phyloP scores from a whole-genome alignment of 2,329 filamentous ascomycete genomes.

The Chaetomiaceae sp. region DNA sequence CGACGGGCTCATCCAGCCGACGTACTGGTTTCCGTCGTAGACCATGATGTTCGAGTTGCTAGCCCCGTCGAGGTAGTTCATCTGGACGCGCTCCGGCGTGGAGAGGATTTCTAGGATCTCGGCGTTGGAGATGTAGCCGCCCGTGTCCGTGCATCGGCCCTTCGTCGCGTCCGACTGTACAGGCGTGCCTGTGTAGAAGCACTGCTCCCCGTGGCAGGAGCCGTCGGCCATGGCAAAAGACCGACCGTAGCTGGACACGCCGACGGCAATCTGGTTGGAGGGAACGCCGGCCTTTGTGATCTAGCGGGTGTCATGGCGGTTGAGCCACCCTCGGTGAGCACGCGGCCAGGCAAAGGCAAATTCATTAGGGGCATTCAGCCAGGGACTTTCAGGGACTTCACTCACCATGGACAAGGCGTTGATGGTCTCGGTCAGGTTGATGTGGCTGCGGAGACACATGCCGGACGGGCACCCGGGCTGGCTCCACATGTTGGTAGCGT shows the following conservation, averaged over 20 bases:
- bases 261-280: conserved; percentile 31
- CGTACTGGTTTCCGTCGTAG: conserved; percentile 22
- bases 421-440: no score
- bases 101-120: conserved; percentile 35
- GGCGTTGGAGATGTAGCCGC: conserved; percentile 36
- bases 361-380: no score
- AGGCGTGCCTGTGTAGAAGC: conserved; percentile 30
- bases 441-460: no score
- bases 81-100: neutral
- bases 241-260: conserved; percentile 34
- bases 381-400: no score
- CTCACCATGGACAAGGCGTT: no score
- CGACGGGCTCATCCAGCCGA: conserved; percentile 16
- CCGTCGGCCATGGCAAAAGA: conserved; percentile 31
- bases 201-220: conserved; percentile 30
- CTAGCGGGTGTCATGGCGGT: no score
- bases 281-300: conserved; percentile 37
- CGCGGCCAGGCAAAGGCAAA: no score
- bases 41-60: conserved; percentile 15
- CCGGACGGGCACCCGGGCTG: no score
- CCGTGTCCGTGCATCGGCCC: conserved; percentile 35
- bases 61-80: conserved; percentile 2
- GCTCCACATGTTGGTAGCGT: no score
- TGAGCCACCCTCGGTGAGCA: no score
- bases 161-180: conserved; percentile 26